Evolutionary conservation across 1,284 basidiomycete species (phyloP), one percentile per base, ranked within the genome.

Genomic region (Trametes versicolor): DNA sequence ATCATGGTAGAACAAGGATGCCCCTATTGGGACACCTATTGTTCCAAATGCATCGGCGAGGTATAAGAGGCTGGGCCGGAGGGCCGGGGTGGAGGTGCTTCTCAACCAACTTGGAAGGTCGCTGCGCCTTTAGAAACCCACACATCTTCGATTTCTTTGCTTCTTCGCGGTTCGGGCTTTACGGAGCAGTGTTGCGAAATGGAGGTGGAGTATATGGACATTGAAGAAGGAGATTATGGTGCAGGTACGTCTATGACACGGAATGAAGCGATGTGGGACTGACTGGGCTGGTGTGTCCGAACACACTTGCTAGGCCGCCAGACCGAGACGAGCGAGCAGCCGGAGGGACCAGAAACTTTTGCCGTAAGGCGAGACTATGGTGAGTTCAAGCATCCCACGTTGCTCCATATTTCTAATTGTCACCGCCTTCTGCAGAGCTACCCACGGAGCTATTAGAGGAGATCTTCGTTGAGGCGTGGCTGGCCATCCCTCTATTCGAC

Each of bases 401-500:
- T 39, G 4, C n/a, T 12, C 37, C 12, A 12, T 17, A 3, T 12
- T 23, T 9, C 32, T 58, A 8, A 8, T 27, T 21, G 8, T 29
- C 25, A 6, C 7, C 13, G 15, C 1, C 25, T 2, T 25, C 15
- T 19, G 4, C 29, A 52, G 61, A n/a, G 15, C 19, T 62, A 1
- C 64, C 64, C 2, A 32, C 43, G 0, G 64, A 66, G 32, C 17
- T 66, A 8, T 0, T 62, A 0, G 39, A 41, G 10, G 34, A 52
- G 10, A 66, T 62, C 27, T 5, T 62, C 15, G 32, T 55, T 4
- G 27, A 25, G 25, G 45, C 52, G 15, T 66, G 64, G 64, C 39
- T 55, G 23, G 19, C 51, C 39, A 36, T 59, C 19, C 41, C 57
- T 2, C 52, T 62, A 8, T 58, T 62, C 50, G 47, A 37, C 23